A percentile compares a stretch with the other conserved stretches of the same genome.
Evolutionary conservation across 495 filamentous ascomycete species (phyloP).

Genomic region (Penicillium samsonianum): DNA sequence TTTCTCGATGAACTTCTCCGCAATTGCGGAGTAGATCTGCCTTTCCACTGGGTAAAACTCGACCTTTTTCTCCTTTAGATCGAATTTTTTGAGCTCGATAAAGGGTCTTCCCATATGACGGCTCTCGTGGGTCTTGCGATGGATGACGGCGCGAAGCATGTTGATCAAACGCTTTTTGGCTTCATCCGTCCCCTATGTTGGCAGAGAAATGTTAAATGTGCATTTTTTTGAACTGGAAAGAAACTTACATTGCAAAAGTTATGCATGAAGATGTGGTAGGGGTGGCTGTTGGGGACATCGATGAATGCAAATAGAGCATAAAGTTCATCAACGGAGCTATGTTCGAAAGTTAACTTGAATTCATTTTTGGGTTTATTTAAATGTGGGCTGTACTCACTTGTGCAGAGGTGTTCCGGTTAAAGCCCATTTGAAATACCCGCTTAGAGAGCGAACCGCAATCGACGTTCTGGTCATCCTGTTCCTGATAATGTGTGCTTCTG

Average conservation of each 20-base stretch:
- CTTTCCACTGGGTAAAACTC: neutral
- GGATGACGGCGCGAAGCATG: neutral
- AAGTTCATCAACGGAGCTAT: neutral
- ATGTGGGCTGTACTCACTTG: neutral
- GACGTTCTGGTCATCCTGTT: neutral
- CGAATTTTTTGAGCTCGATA: neutral
- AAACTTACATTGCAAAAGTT: neutral
- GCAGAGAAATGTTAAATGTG: neutral
- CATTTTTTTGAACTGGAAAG: neutral
- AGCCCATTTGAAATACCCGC: neutral
- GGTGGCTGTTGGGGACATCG: neutral
- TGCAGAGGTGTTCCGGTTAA: neutral
- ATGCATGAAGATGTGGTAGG: neutral
- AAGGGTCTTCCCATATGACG: neutral
- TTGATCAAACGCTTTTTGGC: neutral
- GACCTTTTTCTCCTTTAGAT: neutral
- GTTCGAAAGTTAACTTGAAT: neutral
- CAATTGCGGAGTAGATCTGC: neutral
- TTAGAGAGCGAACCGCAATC: neutral
- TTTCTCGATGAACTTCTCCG: neutral
- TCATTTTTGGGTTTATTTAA: neutral
- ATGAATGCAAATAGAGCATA: neutral
- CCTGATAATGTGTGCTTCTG: neutral
- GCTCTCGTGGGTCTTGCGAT: constrained; percentile 3
- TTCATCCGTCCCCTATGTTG: neutral